A percentile compares a stretch with the other conserved stretches of the same genome.
phyloP scores from a whole-genome alignment of 305 asterid species.

The Rubia balearica region DNA sequence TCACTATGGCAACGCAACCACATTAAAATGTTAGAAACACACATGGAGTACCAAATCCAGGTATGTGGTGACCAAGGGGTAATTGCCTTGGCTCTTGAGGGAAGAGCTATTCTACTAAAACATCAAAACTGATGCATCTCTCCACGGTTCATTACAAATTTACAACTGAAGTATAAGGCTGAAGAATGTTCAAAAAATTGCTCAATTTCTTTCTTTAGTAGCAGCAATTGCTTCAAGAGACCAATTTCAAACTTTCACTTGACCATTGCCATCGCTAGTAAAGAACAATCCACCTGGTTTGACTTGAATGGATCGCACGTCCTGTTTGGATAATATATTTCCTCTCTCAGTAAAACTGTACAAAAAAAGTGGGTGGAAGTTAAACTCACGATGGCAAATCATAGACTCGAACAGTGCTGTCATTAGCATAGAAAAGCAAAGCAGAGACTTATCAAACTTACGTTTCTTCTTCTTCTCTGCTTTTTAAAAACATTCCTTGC shows the following conservation, averaged over 20 bases:
- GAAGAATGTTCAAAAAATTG: constrained; percentile 7
- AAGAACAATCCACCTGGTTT: constrained; percentile 87
- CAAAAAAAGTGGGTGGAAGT: neutral
- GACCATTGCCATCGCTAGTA: constrained; percentile 86
- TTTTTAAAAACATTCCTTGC: too few relatives aligned
- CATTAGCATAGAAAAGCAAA: too few relatives aligned
- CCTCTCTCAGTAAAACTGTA: constrained; percentile 77
- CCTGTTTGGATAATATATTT: constrained; percentile 65
- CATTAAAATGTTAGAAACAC: constrained; percentile 7
- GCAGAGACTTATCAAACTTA: too few relatives aligned
- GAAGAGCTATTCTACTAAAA: neutral
- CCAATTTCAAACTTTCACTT: constrained; percentile 85
- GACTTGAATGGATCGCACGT: constrained; percentile 61
- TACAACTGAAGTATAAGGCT: constrained; percentile 1
- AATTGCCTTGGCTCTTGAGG: constrained; percentile 5
- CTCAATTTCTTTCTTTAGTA: constrained; percentile 16
- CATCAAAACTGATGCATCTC: constrained; percentile 16
- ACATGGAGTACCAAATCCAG: neutral
- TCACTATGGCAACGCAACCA: neutral
- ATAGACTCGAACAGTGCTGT: too few relatives aligned
- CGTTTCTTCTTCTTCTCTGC: too few relatives aligned
- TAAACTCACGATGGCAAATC: too few relatives aligned
- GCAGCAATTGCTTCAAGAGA: constrained; percentile 37
- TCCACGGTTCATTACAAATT: neutral
- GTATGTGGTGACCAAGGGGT: constrained; percentile 1